Evolutionary conservation across 2,329 filamentous ascomycete genomes (phyloP).

Genomic region (Arthrobotrys musiformis): DNA sequence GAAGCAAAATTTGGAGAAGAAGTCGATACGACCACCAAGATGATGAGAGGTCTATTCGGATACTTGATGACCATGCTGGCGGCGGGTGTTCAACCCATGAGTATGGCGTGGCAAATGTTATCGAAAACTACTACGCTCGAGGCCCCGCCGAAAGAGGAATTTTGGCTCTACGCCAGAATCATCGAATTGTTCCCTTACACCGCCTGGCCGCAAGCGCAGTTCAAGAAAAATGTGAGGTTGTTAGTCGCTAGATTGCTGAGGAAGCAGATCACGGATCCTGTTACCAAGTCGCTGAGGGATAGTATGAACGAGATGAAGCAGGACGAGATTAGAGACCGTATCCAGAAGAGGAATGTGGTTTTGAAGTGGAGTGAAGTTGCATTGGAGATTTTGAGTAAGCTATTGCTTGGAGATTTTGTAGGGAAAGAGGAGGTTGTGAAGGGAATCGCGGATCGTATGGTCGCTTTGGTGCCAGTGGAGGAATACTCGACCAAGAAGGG

Average conservation of each 20-base stretch:
- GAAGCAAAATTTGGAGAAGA: conserved; percentile 49
- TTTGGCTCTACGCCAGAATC: conserved; percentile 45
- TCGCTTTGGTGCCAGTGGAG: conserved; percentile 17
- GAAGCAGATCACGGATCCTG: conserved; percentile 45
- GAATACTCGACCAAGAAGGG: conserved; percentile 29
- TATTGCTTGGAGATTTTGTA: conserved; percentile 31
- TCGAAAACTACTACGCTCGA: conserved; percentile 33
- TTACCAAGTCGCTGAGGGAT: conserved; percentile 33
- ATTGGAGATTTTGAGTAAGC: conserved; percentile 40
- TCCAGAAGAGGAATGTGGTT: conserved; percentile 30
- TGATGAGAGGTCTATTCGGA: conserved; percentile 54
- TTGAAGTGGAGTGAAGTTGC: conserved; percentile 46
- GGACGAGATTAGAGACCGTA: conserved; percentile 13
- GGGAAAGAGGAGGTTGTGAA: conserved; percentile 34
- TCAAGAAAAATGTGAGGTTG: conserved; percentile 50
- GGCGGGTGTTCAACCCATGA: conserved; percentile 47
- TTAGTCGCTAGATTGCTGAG: conserved; percentile 40
- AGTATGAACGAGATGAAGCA: conserved; percentile 42
- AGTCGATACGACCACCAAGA: conserved; percentile 48
- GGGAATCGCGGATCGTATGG: conserved; percentile 30
- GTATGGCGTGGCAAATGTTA: conserved; percentile 52
- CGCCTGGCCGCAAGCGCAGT: conserved; percentile 53
- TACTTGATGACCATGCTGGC: conserved; percentile 49
- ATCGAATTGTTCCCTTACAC: conserved; percentile 50
- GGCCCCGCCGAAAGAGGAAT: conserved; percentile 34